phyloP scores from a whole-genome alignment of 306 rosid genomes.

The Ormosia emarginata region DNA sequence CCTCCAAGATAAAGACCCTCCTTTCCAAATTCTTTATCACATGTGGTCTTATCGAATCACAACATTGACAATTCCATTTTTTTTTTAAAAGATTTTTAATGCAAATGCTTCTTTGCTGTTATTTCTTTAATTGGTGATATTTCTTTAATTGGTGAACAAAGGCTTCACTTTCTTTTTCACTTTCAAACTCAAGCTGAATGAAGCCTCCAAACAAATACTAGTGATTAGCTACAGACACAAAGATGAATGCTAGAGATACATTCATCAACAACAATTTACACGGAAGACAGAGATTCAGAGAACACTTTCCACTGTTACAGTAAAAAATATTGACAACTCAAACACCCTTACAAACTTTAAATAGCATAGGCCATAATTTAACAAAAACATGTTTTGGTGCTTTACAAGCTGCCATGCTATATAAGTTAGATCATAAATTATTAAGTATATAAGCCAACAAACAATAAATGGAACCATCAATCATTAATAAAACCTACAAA shows the following conservation, averaged over 20 bases:
- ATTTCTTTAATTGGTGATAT: neutral
- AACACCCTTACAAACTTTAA: neutral
- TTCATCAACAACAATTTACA: neutral
- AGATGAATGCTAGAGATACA: neutral
- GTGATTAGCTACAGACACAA: neutral
- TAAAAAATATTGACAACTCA: neutral
- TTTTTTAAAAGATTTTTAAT: neutral
- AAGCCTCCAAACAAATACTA: neutral
- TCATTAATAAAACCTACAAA: neutral
- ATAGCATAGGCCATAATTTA: neutral
- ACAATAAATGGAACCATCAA: neutral
- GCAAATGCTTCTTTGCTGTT: neutral
- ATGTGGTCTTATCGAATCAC: neutral
- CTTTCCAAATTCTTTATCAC: neutral
- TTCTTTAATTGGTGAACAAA: neutral
- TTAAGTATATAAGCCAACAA: neutral
- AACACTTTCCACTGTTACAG: neutral
- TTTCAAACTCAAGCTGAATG: neutral
- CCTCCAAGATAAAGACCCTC: neutral
- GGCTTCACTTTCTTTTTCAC: conserved; percentile 10
- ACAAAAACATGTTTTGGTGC: neutral
- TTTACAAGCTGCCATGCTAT: neutral
- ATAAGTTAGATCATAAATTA: neutral
- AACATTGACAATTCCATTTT: neutral
- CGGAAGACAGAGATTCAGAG: neutral